These are phyloP conservation scores for Candida sojae DNA, from an alignment of 1,139 yeast species.

Conservation along the genomic window DNA sequence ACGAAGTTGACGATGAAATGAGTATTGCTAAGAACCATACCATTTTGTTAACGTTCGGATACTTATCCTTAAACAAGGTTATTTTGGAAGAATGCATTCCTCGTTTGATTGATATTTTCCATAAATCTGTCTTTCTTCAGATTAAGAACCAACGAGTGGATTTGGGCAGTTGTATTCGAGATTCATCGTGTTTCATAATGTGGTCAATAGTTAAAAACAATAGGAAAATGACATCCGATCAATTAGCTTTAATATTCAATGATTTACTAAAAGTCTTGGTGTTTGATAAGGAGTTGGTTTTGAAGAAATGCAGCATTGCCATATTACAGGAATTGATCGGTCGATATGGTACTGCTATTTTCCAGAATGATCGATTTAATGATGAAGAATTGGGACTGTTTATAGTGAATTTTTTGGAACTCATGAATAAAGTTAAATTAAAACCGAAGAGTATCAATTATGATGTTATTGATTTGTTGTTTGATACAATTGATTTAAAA, in stretches of 20 bases:
- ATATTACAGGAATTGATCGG: slow-evolving; percentile 87
- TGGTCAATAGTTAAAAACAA: slow-evolving; percentile 42
- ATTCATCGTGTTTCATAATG: slow-evolving; percentile 75
- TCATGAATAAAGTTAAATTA: slow-evolving; percentile 27
- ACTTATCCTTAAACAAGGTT: slow-evolving; percentile 28
- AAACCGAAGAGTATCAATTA: slow-evolving; percentile 7
- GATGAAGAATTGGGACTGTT: slow-evolving; percentile 28
- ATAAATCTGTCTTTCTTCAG: slow-evolving; percentile 53
- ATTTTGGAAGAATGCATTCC: slow-evolving; percentile 30
- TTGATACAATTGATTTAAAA: slow-evolving; percentile 11
- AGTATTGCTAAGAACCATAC: slow-evolving; percentile 35
- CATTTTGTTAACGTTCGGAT: slow-evolving; percentile 37
- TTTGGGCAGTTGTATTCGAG: slow-evolving; percentile 72
- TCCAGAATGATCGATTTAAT: slow-evolving; percentile 15
- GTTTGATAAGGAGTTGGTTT: slow-evolving; percentile 72
- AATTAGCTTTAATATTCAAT: slow-evolving; percentile 27
- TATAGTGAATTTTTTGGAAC: slow-evolving; percentile 57
- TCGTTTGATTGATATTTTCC: slow-evolving; percentile 30
- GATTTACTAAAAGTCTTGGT: slow-evolving; percentile 56
- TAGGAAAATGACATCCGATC: slow-evolving; percentile 12
- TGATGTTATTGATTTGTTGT: slow-evolving; percentile 11
- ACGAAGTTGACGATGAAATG: slow-evolving; percentile 12
- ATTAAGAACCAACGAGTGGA: slow-evolving; percentile 27
- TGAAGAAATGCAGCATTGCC: slow-evolving; percentile 82
- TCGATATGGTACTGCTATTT: slow-evolving; percentile 50